Evolutionary conservation across 2,329 filamentous ascomycete genomes (phyloP).

Genomic region (Fonsecaea erecta): DNA sequence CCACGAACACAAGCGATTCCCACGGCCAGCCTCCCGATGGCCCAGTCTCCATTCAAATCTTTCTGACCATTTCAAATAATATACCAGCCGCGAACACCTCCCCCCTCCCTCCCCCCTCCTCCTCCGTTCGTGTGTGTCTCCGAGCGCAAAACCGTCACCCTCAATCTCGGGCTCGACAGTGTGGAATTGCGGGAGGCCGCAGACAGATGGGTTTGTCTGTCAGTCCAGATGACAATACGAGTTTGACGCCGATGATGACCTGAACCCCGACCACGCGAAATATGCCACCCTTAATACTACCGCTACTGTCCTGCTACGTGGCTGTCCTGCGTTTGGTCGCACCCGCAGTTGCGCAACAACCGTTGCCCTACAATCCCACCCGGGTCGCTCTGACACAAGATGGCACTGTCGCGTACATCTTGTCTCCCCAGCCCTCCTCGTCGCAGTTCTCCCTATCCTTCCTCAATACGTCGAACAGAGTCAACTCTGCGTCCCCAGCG

Average conservation of each 20-base stretch:
- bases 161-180: constrained; percentile 8
- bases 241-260: constrained; percentile 28
- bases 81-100: background rate
- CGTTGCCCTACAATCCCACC: constrained; percentile 78
- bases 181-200: constrained; percentile 23
- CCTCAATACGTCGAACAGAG: constrained; percentile 65
- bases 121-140: background rate
- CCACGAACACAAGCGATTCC: constrained; percentile 14
- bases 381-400: constrained; percentile 66
- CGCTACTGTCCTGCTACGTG: constrained; percentile 19
- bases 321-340: constrained; percentile 30
- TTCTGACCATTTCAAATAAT: constrained; percentile 1
- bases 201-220: constrained; percentile 35
- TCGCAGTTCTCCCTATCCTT: constrained; percentile 61
- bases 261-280: constrained; percentile 20
- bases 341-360: constrained; percentile 51
- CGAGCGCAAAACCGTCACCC: constrained; percentile 14
- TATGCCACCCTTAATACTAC: constrained; percentile 22
- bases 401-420: constrained; percentile 69
- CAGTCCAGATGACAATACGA: constrained; percentile 27
- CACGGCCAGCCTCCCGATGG: constrained; percentile 9
- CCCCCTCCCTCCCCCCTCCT: too few relatives aligned
- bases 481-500: constrained; percentile 56
- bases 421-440: constrained; percentile 61
- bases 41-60: constrained; percentile 4